Base-by-base conservation (phyloP, 371 early-diverging fungal species). In the Mucor racemosus region DNA sequence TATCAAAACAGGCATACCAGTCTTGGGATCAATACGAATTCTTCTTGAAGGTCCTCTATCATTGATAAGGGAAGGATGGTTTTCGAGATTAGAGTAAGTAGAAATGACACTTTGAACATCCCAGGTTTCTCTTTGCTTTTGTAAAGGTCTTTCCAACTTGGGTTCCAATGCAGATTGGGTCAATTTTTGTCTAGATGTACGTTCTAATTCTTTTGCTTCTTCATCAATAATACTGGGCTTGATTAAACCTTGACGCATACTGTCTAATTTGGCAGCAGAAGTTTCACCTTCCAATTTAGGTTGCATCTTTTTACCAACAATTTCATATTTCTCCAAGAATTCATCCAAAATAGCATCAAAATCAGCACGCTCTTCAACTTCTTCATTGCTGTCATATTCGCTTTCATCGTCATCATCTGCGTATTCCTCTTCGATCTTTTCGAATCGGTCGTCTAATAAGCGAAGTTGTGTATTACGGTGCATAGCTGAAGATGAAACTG, bases 401-500 rank as follows among this genome's bases (percentile, higher is more conserved):
- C 78, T 80, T 13, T 89, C 88, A 19, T 86, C 85, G 1, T 88
- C 88, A 67, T 93, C 94, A n/a, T 83, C 79, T 40, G 87, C 87
- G 71, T 95, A 93, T 67, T 93, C 92, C 42, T 79, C 86, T 68
- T 90, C 88, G 66, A 92, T 79, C 82, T 87, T 82, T 70, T 98
- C 98, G 77, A 96, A 98, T 60, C 92, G 92, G 66, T 96, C 96
- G 81, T 98, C 98, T 59, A 98, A 73, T 26, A 94, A 78, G 7
- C 92, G 91, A 55, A 97, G 83, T 68, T 94, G 90, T 36, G 89
- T 85, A 74, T 95, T 97, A 76, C 98, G 91, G 77, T 90, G 93
- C 94, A 97, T 92, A 50, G 91, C 88, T 6, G 96, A 95, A 14
- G 97, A 95, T 1, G 96, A 88, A 89, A 97, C 94, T 8, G 96